Conservation (phyloP, 768 basidiomycete species). For the Trametes meyenii region DNA sequence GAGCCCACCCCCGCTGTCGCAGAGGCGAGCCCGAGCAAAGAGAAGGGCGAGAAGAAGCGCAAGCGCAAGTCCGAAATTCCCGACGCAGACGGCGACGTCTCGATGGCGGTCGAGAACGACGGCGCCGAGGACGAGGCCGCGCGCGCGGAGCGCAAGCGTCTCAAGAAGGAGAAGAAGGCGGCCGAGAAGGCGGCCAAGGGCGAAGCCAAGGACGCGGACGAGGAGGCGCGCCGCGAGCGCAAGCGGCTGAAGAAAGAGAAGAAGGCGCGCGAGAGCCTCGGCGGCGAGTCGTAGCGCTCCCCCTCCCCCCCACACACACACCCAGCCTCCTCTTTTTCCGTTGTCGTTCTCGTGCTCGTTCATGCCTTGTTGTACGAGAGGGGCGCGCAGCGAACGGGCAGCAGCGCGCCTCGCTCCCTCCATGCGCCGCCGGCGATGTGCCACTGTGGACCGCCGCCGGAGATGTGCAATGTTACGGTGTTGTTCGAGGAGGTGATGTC, state of each 20-base stretch:
- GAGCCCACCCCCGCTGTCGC: conserved; percentile 29
- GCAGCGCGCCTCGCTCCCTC: neutral
- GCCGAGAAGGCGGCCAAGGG: conserved; percentile 53
- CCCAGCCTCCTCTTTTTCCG: neutral
- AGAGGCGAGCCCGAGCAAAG: conserved; percentile 42
- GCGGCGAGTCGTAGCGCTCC: conserved; percentile 33
- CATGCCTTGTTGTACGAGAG: too few species aligned
- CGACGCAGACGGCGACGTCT: conserved; percentile 46
- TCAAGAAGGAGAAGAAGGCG: conserved; percentile 38
- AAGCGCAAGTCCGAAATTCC: conserved; percentile 73
- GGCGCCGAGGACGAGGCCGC: conserved; percentile 49
- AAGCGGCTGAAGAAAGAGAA: conserved; percentile 39
- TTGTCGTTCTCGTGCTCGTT: neutral
- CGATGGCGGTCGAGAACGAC: conserved; percentile 46
- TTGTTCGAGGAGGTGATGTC: too few species aligned
- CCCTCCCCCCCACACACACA: too few species aligned
- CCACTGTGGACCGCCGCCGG: too few species aligned
- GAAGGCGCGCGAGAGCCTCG: conserved; percentile 45
- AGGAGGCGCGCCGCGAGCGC: conserved; percentile 40
- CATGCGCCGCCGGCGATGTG: conserved; percentile 3
- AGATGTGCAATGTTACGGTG: conserved; percentile 18
- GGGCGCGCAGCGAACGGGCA: neutral
- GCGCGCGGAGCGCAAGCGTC: conserved; percentile 35
- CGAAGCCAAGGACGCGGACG: conserved; percentile 45
- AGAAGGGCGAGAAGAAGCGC: conserved; percentile 78